Percentiles rank a stretch among this genome's conserved stretches.
These are phyloP conservation scores for Apiotrichum sp. DNA, from an alignment of 1,284 basidiomycete species.

Conservation along the genomic window DNA sequence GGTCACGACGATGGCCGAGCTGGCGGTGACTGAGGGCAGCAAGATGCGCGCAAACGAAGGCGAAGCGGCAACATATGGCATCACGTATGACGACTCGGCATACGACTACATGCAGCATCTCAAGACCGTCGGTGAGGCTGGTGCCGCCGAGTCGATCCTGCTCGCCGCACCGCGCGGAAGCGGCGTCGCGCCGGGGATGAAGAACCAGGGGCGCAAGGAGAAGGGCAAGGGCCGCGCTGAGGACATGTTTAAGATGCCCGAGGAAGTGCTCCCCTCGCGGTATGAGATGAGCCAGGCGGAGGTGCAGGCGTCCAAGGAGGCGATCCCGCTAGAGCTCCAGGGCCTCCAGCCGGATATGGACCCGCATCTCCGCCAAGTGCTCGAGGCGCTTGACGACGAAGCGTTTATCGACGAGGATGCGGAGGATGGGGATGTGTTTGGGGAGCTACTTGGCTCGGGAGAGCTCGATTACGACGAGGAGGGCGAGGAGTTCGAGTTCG, in stretches of 20 bases:
- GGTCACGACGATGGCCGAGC: slow-evolving; percentile 50
- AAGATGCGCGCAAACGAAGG: slow-evolving; percentile 54
- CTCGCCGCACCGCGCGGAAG: slow-evolving; percentile 61
- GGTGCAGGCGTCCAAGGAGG: slow-evolving; percentile 60
- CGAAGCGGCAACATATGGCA: slow-evolving; percentile 82
- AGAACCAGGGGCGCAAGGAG: slow-evolving; percentile 19
- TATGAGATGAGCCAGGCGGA: slow-evolving; percentile 63
- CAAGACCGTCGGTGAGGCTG: slow-evolving; percentile 69
- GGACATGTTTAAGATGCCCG: slow-evolving; percentile 54
- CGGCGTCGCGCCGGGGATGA: slow-evolving; percentile 37
- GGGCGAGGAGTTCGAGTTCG: slow-evolving; percentile 59
- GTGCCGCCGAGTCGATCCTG: slow-evolving; percentile 49
- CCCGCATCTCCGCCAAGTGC: slow-evolving; percentile 82
- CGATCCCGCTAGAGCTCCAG: slow-evolving; percentile 68
- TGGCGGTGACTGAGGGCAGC: slow-evolving; percentile 44
- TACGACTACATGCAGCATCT: slow-evolving; percentile 99
- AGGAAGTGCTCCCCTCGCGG: slow-evolving; percentile 65
- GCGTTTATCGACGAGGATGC: slow-evolving; percentile 69
- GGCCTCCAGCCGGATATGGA: slow-evolving; percentile 97
- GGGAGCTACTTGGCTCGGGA: slow-evolving; percentile 50
- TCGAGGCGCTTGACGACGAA: slow-evolving; percentile 95
- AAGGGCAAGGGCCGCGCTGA: slow-evolving; percentile 37
- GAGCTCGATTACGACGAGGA: slow-evolving; percentile 52
- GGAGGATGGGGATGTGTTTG: slow-evolving; percentile 50
- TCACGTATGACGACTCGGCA: slow-evolving; percentile 95